A percentile compares a stretch with the other conserved stretches of the same genome.
phyloP scores from a whole-genome alignment of 148 eudicot species.

The Tetragonia tetragonoides region DNA sequence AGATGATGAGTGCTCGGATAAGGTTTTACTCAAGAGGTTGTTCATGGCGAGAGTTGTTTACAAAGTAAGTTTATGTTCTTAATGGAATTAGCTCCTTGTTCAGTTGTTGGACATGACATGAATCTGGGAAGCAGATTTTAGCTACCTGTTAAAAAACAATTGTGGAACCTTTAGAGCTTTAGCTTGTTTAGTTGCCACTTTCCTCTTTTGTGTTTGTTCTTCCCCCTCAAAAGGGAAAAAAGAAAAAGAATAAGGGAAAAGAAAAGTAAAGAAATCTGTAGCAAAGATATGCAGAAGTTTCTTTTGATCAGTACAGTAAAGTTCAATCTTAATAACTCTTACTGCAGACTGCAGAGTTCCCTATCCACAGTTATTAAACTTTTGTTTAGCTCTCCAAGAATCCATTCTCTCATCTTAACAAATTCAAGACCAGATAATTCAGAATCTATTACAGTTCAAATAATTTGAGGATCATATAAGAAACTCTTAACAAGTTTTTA shows the following conservation, averaged over 20 bases:
- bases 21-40: constrained; percentile 16
- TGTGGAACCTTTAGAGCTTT: constrained; percentile 15
- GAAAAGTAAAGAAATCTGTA: too few relatives aligned
- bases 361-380: too few relatives aligned
- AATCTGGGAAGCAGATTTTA: not conserved
- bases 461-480: too few relatives aligned
- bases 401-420: too few relatives aligned
- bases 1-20: constrained; percentile 18
- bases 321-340: not conserved
- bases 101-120: not conserved
- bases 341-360: too few relatives aligned
- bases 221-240: not conserved
- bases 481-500: too few relatives aligned
- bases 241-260: not conserved
- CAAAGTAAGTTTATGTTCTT: not conserved
- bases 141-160: not conserved
- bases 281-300: too few relatives aligned
- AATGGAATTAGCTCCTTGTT: not conserved
- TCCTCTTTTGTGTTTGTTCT: not conserved
- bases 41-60: constrained; percentile 31
- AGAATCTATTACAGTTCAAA: too few relatives aligned
- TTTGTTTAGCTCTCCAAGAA: too few relatives aligned
- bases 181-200: constrained; percentile 5
- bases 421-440: too few relatives aligned
- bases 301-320: not conserved